Base-by-base conservation (phyloP, 2,329 filamentous ascomycete species). In the Golovinomyces cichoracearum region DNA sequence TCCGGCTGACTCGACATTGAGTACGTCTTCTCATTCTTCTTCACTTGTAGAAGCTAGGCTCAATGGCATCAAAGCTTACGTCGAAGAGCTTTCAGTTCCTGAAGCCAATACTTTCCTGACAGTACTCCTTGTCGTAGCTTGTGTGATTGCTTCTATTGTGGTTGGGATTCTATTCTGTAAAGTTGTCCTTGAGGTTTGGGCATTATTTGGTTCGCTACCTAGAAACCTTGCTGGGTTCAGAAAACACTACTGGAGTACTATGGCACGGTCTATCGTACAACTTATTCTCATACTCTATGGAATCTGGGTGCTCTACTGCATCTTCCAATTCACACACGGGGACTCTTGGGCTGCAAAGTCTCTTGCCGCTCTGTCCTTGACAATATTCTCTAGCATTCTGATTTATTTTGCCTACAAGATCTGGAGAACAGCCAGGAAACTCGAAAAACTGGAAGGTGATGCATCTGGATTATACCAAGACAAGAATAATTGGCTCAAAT, bases 31-130 rank as follows among this genome's bases (percentile, higher is more conserved):
- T 47, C 56, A 40, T 54, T 53, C 50, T 46, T 58, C 26, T 56
- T 61, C 50, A 49, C 53, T 37, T 45, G 58, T 74, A 27, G 64
- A 69, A 38, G 57, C 66, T 15, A 66, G 68, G 2, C 81, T 93
- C 29, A 70, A 73, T 45, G 83, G 84, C 48, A 80, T 95, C 57
- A 73, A 86, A 62, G 82, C 74, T 26, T 93, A 80, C 58, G 80
- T 78, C n/a, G 77, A 93, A 60, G 71, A 86, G 61, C 72, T 93
- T 50, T 76, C 74, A 40, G 85, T 95, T 48, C 90, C 90, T 17
- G 74, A 81, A 56, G 77, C 82, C 45, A 93, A 94, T 65, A 85
- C 84, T 1, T 95, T 95, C 67, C 93, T 98, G 86, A 94, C 84
- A 0, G 78, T 93, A 4, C 72, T 95, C 1, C 68, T 95, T 47